phyloP scores from a whole-genome alignment of 2,329 filamentous ascomycete species.

The Calonectria hongkongensis region DNA sequence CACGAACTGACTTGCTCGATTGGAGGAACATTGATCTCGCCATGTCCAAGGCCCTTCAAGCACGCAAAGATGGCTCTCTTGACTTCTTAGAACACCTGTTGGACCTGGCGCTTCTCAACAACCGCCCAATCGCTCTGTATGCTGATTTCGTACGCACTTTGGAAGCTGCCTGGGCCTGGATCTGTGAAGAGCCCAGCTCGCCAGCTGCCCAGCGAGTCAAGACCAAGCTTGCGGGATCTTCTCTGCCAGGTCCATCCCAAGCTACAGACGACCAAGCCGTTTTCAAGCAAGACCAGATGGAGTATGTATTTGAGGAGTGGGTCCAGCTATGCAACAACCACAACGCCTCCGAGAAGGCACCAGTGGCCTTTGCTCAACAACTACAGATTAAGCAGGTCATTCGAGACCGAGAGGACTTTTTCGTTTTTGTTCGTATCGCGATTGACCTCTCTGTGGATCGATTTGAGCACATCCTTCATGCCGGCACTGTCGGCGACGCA shows the following conservation, averaged over 20 bases:
- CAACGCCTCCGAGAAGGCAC: constrained; percentile 83
- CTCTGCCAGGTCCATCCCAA: constrained; percentile 62
- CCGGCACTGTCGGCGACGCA: constrained; percentile 74
- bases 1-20: constrained; percentile 77
- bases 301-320: constrained; percentile 98
- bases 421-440: constrained; percentile 86
- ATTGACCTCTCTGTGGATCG: constrained; percentile 86
- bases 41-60: constrained; percentile 82
- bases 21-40: constrained; percentile 81
- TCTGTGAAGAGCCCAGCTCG: constrained; percentile 82
- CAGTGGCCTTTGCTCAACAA: constrained; percentile 87
- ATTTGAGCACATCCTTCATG: constrained; percentile 82
- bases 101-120: constrained; percentile 85
- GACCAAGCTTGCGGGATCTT: constrained; percentile 71
- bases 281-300: constrained; percentile 86
- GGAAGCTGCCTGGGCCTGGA: constrained; percentile 87
- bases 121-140: constrained; percentile 85
- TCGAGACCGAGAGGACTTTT: constrained; percentile 83
- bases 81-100: constrained; percentile 88
- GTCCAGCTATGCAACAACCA: constrained; percentile 86
- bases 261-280: constrained; percentile 70
- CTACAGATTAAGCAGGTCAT: constrained; percentile 85
- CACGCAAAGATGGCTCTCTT: constrained; percentile 82
- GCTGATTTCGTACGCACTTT: constrained; percentile 91
- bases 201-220: constrained; percentile 82